Base-by-base conservation (phyloP, 495 filamentous ascomycete genomes). In the Cryomyces minteri region DNA sequence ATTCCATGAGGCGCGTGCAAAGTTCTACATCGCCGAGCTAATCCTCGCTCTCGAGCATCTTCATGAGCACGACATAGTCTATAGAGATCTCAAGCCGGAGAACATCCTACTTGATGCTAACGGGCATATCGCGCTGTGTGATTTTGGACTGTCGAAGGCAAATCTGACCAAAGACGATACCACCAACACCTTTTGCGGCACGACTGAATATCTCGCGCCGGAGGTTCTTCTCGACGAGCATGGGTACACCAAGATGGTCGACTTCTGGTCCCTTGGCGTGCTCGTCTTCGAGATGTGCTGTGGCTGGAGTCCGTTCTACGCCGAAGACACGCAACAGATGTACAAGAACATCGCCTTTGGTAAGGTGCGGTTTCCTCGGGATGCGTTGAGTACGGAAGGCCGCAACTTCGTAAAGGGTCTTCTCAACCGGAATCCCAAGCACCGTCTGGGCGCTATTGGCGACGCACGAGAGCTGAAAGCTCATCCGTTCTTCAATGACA, bases 241-340 rank as follows among this genome's bases (percentile, higher is more conserved):
- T 51, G 90, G 90, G n/a, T 98, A 98, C 57, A 95, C 90, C 10
- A 98, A 95, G 64, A 96, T 98, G 92, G 90, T 98, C 4, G 90
- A 98, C 62, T 98, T 98, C n/a, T n/a, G n/a, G n/a, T n/a, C n/a
- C n/a, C n/a, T n/a, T n/a, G n/a, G n/a, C n/a, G n/a, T n/a, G n/a
- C 63, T 98, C 92, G 90, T 98, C 7, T 98, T 98, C 59, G 90
- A 98, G 62, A 98, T 98, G 90, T 95, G 88, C 62, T 98, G 90
- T 56, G 90, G 90, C 3, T 98, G 90, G 90, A 93, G 85, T 54
- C 90, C 90, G 0, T 98, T 98, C 65, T 98, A 96, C 57, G 92
- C 90, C 46, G 90, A 98, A 50, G 92, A 98, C 53, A 96, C 88
- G 2, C 90, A 98, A 62, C 90, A 98, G 59, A 98, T 98, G 90